Evolutionary conservation across 2,329 filamentous ascomycete genomes (phyloP), one percentile per base, ranked within the genome.

Genomic region (Aspergillus clavatus): DNA sequence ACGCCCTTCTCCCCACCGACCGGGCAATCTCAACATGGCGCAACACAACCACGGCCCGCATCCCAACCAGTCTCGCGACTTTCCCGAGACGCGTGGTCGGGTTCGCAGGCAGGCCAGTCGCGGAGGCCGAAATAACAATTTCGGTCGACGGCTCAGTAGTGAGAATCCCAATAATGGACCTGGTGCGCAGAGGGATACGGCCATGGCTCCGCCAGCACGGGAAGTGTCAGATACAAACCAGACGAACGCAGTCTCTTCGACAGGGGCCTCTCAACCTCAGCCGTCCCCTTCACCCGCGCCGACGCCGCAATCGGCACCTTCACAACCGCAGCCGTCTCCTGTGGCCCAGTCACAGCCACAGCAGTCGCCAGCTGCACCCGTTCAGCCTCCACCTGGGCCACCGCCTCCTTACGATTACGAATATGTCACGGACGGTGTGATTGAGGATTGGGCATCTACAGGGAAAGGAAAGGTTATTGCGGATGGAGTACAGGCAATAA

Each of bases 401-500:
- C 53, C 58, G n/a, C 53, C 60, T 23, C 61, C 62, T 4, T 93
- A 86, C 66, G 79, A 78, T 55, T 96, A 93, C 67, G 79, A 84
- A 46, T 82, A 85, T 57, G 67, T 96, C 38, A 93, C 86, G 4
- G 81, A 88, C 51, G 78, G 83, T 18, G 76, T 79, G 43, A 66
- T 93, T 40, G 71, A 75, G 24, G 69, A 73, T 23, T 97, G 93
- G 93, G 69, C 75, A 29, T 73, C 77, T 26, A 75, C 71, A 37
- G 87, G 86, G 23, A 83, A 82, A 45, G 76, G 83, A 50, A 78
- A 81, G 21, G 72, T 95, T 10, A 69, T 91, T 16, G 76, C 81
- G 18, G 76, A 80, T 55, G 86, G 84, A 19, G 65, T 78, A 35
- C 75, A 82, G 55, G 83, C 84, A 38, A 79, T 82, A 55, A 71